A percentile compares a stretch with the other conserved stretches of the same genome.
Evolutionary conservation across 2,329 filamentous ascomycete genomes (phyloP).

Genomic region (Cytospora paraplurivora): DNA sequence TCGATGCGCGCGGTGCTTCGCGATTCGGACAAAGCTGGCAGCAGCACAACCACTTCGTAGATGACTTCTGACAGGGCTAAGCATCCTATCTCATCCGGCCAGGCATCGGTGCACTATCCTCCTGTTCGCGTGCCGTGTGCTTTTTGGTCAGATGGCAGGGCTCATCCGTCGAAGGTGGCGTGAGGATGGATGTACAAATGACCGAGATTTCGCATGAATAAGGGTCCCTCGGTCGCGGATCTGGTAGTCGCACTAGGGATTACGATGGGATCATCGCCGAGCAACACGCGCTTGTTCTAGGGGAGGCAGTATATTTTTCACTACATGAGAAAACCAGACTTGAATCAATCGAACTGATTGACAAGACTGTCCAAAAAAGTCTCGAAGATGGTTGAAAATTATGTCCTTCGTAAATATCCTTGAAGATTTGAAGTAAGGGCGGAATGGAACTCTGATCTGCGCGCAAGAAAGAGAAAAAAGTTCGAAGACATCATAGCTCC

Average conservation of each 20-base stretch:
- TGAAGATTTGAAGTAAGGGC: no score
- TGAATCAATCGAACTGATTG: neutral
- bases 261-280: constrained; percentile 16
- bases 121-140: neutral
- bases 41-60: constrained; percentile 44
- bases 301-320: neutral
- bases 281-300: constrained; percentile 5
- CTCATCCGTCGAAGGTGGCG: neutral
- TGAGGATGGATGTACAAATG: neutral
- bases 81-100: constrained; percentile 40
- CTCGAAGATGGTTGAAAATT: no score
- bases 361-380: no score
- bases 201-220: neutral
- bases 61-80: constrained; percentile 42
- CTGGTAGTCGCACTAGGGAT: constrained; percentile 14
- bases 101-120: constrained; percentile 9
- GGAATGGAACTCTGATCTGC: no score
- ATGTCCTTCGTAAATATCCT: no score
- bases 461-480: no score
- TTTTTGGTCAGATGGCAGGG: neutral
- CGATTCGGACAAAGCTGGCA: constrained; percentile 54
- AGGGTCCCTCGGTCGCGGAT: constrained; percentile 12
- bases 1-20: constrained; percentile 49
- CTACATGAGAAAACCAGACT: neutral
- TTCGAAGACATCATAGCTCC: no score